phyloP scores from a whole-genome alignment of 306 rosid species.

The Cicer arietinum region DNA sequence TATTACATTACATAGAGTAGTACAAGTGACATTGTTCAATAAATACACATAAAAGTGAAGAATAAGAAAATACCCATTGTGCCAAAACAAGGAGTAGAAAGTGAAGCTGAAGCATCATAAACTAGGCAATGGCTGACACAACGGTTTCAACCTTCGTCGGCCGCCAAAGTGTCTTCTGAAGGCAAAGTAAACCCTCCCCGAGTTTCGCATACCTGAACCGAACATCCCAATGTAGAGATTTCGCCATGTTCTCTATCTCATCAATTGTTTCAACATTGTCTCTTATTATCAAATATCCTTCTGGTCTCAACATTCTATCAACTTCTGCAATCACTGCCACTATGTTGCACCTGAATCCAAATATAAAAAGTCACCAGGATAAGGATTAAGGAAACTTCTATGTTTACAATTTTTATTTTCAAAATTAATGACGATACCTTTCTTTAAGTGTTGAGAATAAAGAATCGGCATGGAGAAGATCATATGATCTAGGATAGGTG shows the following conservation, averaged over 20 bases:
- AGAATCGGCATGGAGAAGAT: constrained; percentile 82
- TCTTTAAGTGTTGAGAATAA: constrained; percentile 64
- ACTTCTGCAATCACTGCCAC: constrained; percentile 74
- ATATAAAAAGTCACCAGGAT: constrained; percentile 13
- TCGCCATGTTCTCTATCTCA: constrained; percentile 66
- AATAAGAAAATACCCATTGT: constrained; percentile 7
- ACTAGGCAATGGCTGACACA: constrained; percentile 61
- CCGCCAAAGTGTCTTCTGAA: constrained; percentile 83
- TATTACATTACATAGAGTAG: neutral
- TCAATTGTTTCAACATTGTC: constrained; percentile 64
- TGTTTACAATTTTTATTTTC: neutral
- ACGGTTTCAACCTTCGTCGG: constrained; percentile 62
- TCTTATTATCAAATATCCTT: constrained; percentile 67
- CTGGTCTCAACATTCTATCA: constrained; percentile 87
- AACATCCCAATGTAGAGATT: constrained; percentile 72
- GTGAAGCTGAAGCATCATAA: constrained; percentile 38
- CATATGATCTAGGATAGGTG: constrained; percentile 83
- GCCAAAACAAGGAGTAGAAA: constrained; percentile 23
- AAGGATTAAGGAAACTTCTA: neutral
- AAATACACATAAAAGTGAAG: constrained; percentile 1
- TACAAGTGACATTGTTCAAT: constrained; percentile 28
- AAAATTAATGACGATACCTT: constrained; percentile 50
- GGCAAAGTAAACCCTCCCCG: constrained; percentile 64
- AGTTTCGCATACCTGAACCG: constrained; percentile 53
- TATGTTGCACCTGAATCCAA: constrained; percentile 69